Evolutionary conservation across 108 stramenopile genomes (phyloP).

Genomic region (Hondaea fermentalgiana): DNA sequence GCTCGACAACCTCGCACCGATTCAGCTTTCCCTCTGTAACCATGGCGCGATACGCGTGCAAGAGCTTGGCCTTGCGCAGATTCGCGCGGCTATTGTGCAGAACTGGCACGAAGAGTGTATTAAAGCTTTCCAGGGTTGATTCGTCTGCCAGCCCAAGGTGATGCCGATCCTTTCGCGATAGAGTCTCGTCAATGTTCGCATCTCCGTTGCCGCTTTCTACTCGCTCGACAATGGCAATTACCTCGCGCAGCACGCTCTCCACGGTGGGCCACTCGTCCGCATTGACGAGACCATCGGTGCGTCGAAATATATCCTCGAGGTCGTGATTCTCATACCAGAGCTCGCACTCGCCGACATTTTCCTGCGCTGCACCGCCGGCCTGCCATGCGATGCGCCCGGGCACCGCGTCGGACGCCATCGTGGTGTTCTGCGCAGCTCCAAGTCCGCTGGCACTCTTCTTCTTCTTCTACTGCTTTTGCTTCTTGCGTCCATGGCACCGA

Average conservation of each 20-base stretch:
- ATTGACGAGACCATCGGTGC: not conserved
- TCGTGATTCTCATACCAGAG: constrained; percentile 2
- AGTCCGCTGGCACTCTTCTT: no score
- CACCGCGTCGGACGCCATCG: not conserved
- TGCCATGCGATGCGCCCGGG: constrained; percentile 4
- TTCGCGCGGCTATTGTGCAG: not conserved
- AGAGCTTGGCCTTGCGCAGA: constrained; percentile 6
- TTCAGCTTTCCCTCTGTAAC: not conserved
- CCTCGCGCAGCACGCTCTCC: not conserved
- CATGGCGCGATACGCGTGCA: not conserved
- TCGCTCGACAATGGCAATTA: not conserved
- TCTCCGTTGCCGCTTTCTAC: not conserved
- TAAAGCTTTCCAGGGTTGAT: not conserved
- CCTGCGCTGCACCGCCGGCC: not conserved
- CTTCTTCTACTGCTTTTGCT: no score
- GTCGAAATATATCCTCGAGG: not conserved
- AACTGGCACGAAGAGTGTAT: not conserved
- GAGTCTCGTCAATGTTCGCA: not conserved
- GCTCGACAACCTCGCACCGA: not conserved
- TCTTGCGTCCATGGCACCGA: no score
- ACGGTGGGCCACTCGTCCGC: not conserved
- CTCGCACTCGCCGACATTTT: not conserved
- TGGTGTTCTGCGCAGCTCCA: no score
- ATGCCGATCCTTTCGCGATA: not conserved
- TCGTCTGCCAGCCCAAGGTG: not conserved